phyloP scores from a whole-genome alignment of 805 yeast genomes.

The Starmerella potacharoeniae region DNA sequence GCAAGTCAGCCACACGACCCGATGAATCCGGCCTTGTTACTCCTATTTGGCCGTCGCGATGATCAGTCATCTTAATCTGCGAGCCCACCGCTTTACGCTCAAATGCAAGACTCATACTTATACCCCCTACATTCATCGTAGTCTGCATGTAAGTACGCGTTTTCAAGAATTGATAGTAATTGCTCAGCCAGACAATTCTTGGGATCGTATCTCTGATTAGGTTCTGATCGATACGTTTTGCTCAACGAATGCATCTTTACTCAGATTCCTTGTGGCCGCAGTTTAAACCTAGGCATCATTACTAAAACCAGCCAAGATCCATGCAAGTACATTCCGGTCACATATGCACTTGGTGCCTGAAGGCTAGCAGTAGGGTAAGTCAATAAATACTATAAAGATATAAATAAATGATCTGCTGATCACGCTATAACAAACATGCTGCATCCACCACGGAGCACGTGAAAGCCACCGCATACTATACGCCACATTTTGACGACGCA shows the following conservation, averaged over 20 bases:
- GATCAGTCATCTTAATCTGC: background rate
- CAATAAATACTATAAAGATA: background rate
- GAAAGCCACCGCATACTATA: background rate
- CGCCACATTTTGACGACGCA: conserved; percentile 11
- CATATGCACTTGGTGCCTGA: background rate
- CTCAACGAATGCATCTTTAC: no score
- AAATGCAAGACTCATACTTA: background rate
- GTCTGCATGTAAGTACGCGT: no score
- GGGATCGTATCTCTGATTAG: no score
- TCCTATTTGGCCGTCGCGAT: background rate
- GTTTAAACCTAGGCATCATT: background rate
- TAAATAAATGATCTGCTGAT: background rate
- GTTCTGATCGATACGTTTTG: no score
- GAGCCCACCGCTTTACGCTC: background rate
- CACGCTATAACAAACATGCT: conserved; percentile 4
- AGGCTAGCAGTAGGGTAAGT: background rate
- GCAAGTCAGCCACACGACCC: background rate
- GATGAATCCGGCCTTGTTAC: background rate
- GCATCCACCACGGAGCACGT: conserved; percentile 4
- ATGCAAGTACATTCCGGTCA: background rate
- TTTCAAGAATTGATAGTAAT: no score
- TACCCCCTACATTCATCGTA: no score
- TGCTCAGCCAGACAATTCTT: no score
- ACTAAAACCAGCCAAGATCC: background rate
- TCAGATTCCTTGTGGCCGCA: background rate